Evolutionary conservation across 768 basidiomycete genomes (phyloP), one percentile per base, ranked within the genome.

Genomic region (Suillus placidus): DNA sequence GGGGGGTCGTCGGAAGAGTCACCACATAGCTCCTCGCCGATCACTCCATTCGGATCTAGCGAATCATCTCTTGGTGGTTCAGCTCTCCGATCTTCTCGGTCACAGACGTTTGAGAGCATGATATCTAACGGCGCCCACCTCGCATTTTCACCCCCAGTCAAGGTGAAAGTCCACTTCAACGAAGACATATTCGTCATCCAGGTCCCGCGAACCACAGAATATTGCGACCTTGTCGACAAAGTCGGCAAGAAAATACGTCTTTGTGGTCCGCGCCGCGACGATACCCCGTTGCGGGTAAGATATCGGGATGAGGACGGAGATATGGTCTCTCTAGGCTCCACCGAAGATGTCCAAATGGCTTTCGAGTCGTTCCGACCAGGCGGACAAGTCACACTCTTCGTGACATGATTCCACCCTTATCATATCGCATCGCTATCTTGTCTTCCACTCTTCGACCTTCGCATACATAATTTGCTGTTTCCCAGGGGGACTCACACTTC

Each of bases 161-260:
- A 95, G 74, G 89, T 98, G 74, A 97, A 97, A 79, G 94, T 98
- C 62, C 92, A 93, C 76, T 98, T 92, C 81, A 89, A 94, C 72
- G 93, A 96, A 71, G 95, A 97, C 75, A 92, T 97, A 55, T 99
- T 98, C 74, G 91, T 97, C 68, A 93, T 98, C 65, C 92, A 94
- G 77, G 94, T 97, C 32, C 85, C 92, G 51, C 85, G 90, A 67
- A 78, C 82, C 67, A 93, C 93, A 40, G 88, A 92, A 74, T 96
- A 90, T 77, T 82, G 80, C 61, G 92, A 95, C 52, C 83, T 99
- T 61, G 91, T 96, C 61, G 92, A 95, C 76, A 91, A 90, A 74
- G 94, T 99, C 2, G 90, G 92, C 40, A 88, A 89, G 80, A 99
- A 98, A 86, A 96, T 98, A 70, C 86, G 94, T 37, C 83, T 96